A percentile compares a stretch with the other conserved stretches of the same genome.
phyloP scores from a whole-genome alignment of 768 basidiomycete genomes.

The Russula ochroleuca region DNA sequence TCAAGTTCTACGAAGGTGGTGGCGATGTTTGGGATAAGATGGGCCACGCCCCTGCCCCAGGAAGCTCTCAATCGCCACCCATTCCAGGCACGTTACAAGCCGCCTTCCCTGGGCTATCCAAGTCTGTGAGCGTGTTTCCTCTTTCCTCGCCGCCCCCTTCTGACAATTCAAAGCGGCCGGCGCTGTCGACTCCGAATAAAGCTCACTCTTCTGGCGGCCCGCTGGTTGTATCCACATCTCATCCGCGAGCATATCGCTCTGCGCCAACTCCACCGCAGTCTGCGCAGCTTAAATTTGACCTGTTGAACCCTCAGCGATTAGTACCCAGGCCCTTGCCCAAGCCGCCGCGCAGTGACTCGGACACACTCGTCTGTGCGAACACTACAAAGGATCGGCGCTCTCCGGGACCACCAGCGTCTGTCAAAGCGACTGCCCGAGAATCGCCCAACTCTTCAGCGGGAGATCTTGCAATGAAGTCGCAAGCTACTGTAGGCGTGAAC shows the following conservation, averaged over 20 bases:
- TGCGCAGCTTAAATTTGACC: constrained; percentile 63
- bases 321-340: constrained; percentile 30
- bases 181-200: constrained; percentile 44
- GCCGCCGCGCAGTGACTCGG: constrained; percentile 35
- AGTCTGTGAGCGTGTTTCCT: constrained; percentile 38
- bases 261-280: constrained; percentile 68
- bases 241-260: constrained; percentile 59
- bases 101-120: constrained; percentile 30
- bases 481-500: background rate
- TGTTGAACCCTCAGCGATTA: constrained; percentile 73
- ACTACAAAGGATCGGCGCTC: constrained; percentile 63
- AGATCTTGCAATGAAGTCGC: constrained; percentile 17
- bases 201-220: constrained; percentile 30
- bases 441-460: constrained; percentile 22
- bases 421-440: constrained; percentile 24
- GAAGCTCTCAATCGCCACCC: constrained; percentile 26
- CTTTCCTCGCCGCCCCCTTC: constrained; percentile 14
- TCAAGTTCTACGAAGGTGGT: constrained; percentile 91
- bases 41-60: constrained; percentile 39
- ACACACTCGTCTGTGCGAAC: constrained; percentile 55
- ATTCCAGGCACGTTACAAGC: constrained; percentile 16
- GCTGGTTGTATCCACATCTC: constrained; percentile 22
- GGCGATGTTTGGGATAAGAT: constrained; percentile 85
- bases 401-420: constrained; percentile 30
- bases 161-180: constrained; percentile 34